These are phyloP conservation scores for Xylaria nigripes DNA, from an alignment of 495 filamentous ascomycete species.

Conservation along the genomic window DNA sequence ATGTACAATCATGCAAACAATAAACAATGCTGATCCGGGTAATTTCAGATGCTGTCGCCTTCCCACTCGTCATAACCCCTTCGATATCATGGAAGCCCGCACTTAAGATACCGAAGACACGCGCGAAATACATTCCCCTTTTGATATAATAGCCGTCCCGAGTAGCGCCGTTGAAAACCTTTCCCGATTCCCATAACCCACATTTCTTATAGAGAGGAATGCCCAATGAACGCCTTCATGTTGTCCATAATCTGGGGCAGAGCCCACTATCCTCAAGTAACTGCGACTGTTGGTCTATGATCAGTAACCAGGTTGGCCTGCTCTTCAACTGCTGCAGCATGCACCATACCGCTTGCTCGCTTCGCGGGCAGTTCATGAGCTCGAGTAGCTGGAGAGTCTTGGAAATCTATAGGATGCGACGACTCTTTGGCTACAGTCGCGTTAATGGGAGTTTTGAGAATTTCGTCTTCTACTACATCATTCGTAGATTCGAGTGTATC, in stretches of 20 bases:
- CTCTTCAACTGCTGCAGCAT: conserved; percentile 4
- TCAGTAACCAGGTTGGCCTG: conserved; percentile 7
- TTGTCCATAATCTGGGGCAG: not conserved
- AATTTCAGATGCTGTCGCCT: conserved; percentile 18
- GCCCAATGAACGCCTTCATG: conserved; percentile 1
- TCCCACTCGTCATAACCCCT: conserved; percentile 8
- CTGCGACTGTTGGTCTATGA: conserved; percentile 14
- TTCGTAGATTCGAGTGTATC: not conserved
- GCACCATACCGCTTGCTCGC: conserved; percentile 2
- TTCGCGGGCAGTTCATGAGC: conserved; percentile 7
- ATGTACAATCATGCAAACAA: conserved; percentile 24
- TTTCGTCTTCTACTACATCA: conserved; percentile 2
- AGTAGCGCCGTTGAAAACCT: conserved; percentile 7
- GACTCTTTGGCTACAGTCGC: not conserved
- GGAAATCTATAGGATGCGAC: not conserved
- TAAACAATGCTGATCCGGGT: conserved; percentile 25
- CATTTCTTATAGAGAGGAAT: conserved; percentile 7
- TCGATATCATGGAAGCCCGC: not conserved
- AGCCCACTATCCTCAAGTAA: conserved; percentile 6
- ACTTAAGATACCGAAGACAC: conserved; percentile 1
- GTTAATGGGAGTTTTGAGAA: not conserved
- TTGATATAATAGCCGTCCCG: conserved; percentile 4
- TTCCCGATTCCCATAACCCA: conserved; percentile 4
- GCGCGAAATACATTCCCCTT: not conserved
- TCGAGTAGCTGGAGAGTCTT: not conserved